These are phyloP conservation scores for Phycomyces blakesleeanus DNA, from an alignment of 192 early-diverging fungal species.

Conservation along the genomic window DNA sequence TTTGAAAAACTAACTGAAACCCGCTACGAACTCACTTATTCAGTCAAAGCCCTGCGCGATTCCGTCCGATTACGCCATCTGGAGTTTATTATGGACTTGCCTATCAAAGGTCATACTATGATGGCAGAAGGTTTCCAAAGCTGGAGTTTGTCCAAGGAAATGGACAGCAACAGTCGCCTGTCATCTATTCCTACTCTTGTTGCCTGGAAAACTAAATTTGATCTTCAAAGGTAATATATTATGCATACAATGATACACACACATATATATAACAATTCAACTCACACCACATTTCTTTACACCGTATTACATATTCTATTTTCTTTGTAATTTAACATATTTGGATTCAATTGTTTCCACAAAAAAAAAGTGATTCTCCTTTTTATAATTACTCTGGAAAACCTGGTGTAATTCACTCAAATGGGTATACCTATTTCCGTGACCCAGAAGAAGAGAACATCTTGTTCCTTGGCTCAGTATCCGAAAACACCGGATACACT, in stretches of 20 bases:
- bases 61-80: slow-evolving; percentile 12
- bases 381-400: slow-evolving; percentile 40
- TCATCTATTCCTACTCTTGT: slow-evolving; percentile 33
- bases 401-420: slow-evolving; percentile 43
- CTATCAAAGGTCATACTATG: slow-evolving; percentile 26
- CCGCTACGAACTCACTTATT: slow-evolving; percentile 15
- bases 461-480: slow-evolving; percentile 34
- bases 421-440: slow-evolving; percentile 35
- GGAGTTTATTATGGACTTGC: slow-evolving; percentile 9
- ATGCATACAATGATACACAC: background rate
- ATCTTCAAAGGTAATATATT: slow-evolving; percentile 34
- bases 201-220: slow-evolving; percentile 29
- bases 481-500: slow-evolving; percentile 41
- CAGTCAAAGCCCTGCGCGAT: background rate
- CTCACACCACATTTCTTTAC: no score
- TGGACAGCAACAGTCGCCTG: slow-evolving; percentile 24
- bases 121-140: slow-evolving; percentile 51
- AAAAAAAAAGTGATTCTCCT: slow-evolving; percentile 35
- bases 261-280: no score
- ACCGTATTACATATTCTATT: no score
- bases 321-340: no score
- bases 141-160: slow-evolving; percentile 40
- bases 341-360: no score
- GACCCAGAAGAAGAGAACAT: slow-evolving; percentile 14
- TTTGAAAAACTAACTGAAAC: background rate